Conservation (phyloP, 306 rosid genomes). For the Abrus pulchellus region DNA sequence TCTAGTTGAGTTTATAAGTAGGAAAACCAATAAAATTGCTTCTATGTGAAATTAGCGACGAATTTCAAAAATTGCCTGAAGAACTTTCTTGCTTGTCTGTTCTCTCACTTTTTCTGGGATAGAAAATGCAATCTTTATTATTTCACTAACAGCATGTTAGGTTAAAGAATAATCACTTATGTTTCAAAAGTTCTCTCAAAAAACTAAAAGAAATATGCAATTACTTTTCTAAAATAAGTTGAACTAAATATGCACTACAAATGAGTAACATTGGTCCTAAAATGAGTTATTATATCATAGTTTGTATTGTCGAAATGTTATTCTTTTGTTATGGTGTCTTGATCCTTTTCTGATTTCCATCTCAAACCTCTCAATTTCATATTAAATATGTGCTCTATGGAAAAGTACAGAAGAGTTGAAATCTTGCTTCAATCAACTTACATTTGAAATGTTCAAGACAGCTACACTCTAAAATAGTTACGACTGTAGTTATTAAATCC, state of each 20-base stretch:
- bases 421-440: conserved; percentile 1
- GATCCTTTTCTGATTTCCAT: not conserved
- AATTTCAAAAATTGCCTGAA: not conserved
- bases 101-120: not conserved
- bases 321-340: not conserved
- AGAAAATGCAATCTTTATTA: conserved; percentile 1
- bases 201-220: too few species aligned
- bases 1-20: not conserved
- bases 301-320: not conserved
- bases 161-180: too few species aligned
- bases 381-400: not conserved
- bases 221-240: too few species aligned
- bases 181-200: too few species aligned
- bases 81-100: not conserved
- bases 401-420: not conserved
- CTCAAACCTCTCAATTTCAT: not conserved
- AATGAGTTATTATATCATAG: too few species aligned
- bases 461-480: not conserved
- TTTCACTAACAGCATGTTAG: too few species aligned
- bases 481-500: conserved; percentile 7
- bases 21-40: conserved; percentile 11
- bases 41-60: not conserved
- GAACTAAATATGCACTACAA: too few species aligned
- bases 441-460: conserved; percentile 4
- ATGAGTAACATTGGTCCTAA: too few species aligned